Conservation (phyloP, 805 yeast species). For the Candida boidinii region DNA sequence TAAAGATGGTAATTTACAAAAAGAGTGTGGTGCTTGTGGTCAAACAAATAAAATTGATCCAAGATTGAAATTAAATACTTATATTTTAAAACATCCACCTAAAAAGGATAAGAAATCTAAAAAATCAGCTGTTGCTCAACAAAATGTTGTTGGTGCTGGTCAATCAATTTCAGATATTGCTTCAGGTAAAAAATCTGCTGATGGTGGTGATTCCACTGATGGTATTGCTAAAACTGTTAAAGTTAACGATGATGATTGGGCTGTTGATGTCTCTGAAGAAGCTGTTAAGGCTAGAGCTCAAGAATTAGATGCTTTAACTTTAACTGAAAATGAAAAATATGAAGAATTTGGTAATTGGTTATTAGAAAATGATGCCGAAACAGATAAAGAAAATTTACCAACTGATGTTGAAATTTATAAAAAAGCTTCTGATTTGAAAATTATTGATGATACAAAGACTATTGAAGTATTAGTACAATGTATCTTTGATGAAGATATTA, state of each 20-base stretch:
- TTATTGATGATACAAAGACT: conserved; percentile 63
- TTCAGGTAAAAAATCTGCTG: conserved; percentile 33
- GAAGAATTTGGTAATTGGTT: conserved; percentile 90
- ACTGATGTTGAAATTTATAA: conserved; percentile 88
- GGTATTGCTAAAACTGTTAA: conserved; percentile 61
- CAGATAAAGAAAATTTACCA: conserved; percentile 53
- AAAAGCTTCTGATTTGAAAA: conserved; percentile 73
- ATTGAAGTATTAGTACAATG: conserved; percentile 90
- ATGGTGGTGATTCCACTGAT: conserved; percentile 49
- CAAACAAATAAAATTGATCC: conserved; percentile 76
- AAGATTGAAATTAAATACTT: conserved; percentile 79
- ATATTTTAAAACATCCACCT: conserved; percentile 85
- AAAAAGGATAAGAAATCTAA: conserved; percentile 55
- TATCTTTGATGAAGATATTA: conserved; percentile 71
- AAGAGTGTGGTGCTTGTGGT: conserved; percentile 99
- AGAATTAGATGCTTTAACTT: conserved; percentile 63
- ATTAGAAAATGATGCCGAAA: conserved; percentile 33
- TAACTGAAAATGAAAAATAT: conserved; percentile 40
- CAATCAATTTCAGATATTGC: conserved; percentile 73
- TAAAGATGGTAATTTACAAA: conserved; percentile 64
- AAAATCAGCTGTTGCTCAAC: conserved; percentile 83
- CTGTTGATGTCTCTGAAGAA: conserved; percentile 94
- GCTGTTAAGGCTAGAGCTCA: conserved; percentile 89
- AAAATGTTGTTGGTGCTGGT: conserved; percentile 85
- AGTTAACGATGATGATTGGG: conserved; percentile 91